These are phyloP conservation scores for Ceriops decandra DNA, from an alignment of 345 rosid species.

Conservation along the genomic window DNA sequence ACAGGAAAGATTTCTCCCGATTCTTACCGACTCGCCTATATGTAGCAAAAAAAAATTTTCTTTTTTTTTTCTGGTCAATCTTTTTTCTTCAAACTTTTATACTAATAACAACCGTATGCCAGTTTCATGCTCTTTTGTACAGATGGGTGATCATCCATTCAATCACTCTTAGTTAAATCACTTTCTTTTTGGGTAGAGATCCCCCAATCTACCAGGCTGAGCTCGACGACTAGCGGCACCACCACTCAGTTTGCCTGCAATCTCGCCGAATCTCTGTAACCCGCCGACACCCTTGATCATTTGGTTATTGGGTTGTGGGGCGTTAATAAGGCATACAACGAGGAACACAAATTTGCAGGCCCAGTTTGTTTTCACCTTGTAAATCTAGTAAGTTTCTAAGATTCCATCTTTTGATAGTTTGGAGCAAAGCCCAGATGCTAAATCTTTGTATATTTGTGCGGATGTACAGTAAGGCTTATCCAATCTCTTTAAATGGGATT, in stretches of 20 bases:
- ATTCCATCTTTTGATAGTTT: constrained; percentile 35
- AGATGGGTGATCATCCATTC: no score
- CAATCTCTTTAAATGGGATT: constrained; percentile 43
- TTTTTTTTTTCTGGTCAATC: no score
- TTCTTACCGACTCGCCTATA: no score
- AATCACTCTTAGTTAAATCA: no score
- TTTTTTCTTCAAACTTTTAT: no score
- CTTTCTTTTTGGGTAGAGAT: no score
- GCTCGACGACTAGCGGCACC: constrained; percentile 88
- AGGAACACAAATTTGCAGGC: constrained; percentile 68
- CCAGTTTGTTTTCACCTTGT: constrained; percentile 60
- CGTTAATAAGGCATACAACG: constrained; percentile 65
- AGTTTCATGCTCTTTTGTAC: no score
- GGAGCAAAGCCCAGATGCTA: constrained; percentile 56
- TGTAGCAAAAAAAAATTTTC: no score
- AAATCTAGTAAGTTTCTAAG: constrained; percentile 14
- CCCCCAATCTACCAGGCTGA: constrained; percentile 42
- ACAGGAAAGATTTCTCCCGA: no score
- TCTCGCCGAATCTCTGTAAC: constrained; percentile 67
- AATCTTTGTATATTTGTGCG: constrained; percentile 73
- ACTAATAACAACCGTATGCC: no score
- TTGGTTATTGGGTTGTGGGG: constrained; percentile 92
- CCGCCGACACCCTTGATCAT: constrained; percentile 64
- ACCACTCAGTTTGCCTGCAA: constrained; percentile 77
- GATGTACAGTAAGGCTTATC: constrained; percentile 85